Percentiles rank a stretch among this genome's conserved stretches.
phyloP scores from a whole-genome alignment of 1,139 yeast genomes.

The Pichia sp. region DNA sequence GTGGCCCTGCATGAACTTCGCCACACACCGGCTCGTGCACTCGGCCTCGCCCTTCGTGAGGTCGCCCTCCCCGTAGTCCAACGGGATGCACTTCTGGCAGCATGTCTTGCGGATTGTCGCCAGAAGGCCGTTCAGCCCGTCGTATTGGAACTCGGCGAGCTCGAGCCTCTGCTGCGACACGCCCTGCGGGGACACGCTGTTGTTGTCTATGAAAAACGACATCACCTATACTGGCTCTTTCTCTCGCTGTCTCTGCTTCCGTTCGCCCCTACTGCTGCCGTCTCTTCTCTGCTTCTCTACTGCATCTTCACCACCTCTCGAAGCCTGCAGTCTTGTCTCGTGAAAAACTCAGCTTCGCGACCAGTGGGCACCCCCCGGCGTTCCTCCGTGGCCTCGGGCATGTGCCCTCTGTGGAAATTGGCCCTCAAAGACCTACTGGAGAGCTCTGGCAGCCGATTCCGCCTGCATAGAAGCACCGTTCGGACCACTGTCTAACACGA shows the following conservation, averaged over 20 bases:
- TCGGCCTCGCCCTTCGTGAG: constrained; percentile 70
- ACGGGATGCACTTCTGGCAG: constrained; percentile 62
- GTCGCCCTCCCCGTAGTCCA: constrained; percentile 74
- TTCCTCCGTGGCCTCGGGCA: neutral
- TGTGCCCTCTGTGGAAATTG: neutral
- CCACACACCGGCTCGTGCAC: constrained; percentile 75
- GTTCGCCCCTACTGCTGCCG: neutral
- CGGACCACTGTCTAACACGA: neutral
- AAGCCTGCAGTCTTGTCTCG: neutral
- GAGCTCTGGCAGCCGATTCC: no score
- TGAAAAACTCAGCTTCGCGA: neutral
- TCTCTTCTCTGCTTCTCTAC: neutral
- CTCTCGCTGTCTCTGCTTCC: neutral
- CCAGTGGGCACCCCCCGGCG: neutral
- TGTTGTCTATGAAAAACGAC: constrained; percentile 60
- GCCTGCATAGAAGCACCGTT: no score
- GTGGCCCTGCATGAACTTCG: constrained; percentile 67
- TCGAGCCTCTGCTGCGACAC: constrained; percentile 65
- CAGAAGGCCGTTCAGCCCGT: constrained; percentile 63
- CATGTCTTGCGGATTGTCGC: constrained; percentile 26
- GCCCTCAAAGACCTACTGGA: no score
- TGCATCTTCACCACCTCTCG: neutral
- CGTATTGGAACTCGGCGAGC: constrained; percentile 71
- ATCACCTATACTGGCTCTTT: constrained; percentile 31
- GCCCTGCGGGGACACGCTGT: constrained; percentile 34